phyloP scores from a whole-genome alignment of 2,329 filamentous ascomycete species.

The Diaporthe humulicola region DNA sequence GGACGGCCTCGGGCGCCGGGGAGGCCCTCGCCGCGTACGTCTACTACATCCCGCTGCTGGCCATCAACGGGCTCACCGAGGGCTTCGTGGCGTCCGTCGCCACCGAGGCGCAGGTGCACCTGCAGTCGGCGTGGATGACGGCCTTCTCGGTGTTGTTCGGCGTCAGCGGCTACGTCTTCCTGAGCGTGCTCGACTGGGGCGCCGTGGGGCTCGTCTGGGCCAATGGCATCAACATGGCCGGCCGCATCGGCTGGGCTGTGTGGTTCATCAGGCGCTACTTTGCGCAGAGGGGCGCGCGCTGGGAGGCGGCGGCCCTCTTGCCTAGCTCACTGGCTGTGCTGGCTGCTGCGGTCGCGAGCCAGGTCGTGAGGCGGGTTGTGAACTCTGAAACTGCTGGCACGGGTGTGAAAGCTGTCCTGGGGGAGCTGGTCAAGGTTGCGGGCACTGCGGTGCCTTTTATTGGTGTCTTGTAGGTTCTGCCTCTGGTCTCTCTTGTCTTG shows the following conservation, averaged over 20 bases:
- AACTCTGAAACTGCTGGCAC: slow-evolving; percentile 44
- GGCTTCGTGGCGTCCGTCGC: slow-evolving; percentile 94
- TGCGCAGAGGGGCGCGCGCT: slow-evolving; percentile 53
- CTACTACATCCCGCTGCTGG: slow-evolving; percentile 93
- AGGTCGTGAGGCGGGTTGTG: slow-evolving; percentile 52
- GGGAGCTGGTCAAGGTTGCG: slow-evolving; percentile 62
- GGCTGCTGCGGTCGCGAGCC: slow-evolving; percentile 59
- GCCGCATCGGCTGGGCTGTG: slow-evolving; percentile 85
- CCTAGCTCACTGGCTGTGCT: slow-evolving; percentile 59
- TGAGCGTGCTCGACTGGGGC: slow-evolving; percentile 77
- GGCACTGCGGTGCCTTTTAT: slow-evolving; percentile 65
- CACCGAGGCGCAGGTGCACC: slow-evolving; percentile 78
- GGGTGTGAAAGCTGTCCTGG: slow-evolving; percentile 45
- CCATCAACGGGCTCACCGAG: slow-evolving; percentile 91
- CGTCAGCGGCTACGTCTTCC: slow-evolving; percentile 78
- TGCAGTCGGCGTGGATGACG: slow-evolving; percentile 87
- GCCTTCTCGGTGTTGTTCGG: slow-evolving; percentile 84
- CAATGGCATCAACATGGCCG: slow-evolving; percentile 90
- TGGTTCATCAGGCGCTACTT: slow-evolving; percentile 80
- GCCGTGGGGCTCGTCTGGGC: slow-evolving; percentile 86
- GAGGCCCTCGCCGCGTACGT: slow-evolving; percentile 84
- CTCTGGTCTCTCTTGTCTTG: neutral
- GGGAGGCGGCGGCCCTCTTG: slow-evolving; percentile 57
- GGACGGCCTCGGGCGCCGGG: slow-evolving; percentile 81
- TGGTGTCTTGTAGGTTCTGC: slow-evolving; percentile 69